phyloP scores from a whole-genome alignment of 257 asterid species.

The Plectranthus barbatus region DNA sequence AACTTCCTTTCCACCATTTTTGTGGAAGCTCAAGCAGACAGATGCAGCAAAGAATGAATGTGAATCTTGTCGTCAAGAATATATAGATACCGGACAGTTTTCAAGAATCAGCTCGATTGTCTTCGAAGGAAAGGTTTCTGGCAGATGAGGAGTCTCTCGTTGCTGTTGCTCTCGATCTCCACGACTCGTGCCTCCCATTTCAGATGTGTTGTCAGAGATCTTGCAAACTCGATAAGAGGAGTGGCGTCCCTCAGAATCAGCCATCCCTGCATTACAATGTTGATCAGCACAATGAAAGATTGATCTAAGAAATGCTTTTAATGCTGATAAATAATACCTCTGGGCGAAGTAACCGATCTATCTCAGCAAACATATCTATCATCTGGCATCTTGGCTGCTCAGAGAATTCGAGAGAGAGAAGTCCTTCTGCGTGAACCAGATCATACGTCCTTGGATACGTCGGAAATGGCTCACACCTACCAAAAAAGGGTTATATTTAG shows the following conservation, averaged over 20 bases:
- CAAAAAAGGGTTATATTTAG: not conserved
- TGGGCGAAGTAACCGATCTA: conserved; percentile 96
- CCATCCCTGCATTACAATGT: conserved; percentile 68
- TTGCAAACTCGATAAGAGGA: conserved; percentile 65
- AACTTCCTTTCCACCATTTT: conserved; percentile 24
- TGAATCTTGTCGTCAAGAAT: conserved; percentile 33
- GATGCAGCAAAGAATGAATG: conserved; percentile 29
- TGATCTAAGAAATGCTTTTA: not conserved
- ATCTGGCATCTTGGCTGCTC: conserved; percentile 74
- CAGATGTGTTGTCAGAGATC: conserved; percentile 66
- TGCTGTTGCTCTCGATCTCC: conserved; percentile 73
- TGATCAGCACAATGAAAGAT: too few species aligned
- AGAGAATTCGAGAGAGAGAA: conserved; percentile 71
- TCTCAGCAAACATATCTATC: conserved; percentile 70
- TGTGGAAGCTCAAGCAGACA: conserved; percentile 24
- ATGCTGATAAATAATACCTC: conserved; percentile 58
- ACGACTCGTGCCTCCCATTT: conserved; percentile 98
- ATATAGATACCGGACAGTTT: conserved; percentile 7
- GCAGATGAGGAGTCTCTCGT: conserved; percentile 87
- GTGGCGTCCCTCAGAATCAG: conserved; percentile 61
- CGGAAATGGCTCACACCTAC: conserved; percentile 98
- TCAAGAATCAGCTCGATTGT: conserved; percentile 49
- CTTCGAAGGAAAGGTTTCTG: conserved; percentile 84
- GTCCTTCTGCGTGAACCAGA: conserved; percentile 87
- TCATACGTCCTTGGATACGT: conserved; percentile 96